Evolutionary conservation across 106 monocot genomes (phyloP).

Genomic region (Vanilla planifolia): DNA sequence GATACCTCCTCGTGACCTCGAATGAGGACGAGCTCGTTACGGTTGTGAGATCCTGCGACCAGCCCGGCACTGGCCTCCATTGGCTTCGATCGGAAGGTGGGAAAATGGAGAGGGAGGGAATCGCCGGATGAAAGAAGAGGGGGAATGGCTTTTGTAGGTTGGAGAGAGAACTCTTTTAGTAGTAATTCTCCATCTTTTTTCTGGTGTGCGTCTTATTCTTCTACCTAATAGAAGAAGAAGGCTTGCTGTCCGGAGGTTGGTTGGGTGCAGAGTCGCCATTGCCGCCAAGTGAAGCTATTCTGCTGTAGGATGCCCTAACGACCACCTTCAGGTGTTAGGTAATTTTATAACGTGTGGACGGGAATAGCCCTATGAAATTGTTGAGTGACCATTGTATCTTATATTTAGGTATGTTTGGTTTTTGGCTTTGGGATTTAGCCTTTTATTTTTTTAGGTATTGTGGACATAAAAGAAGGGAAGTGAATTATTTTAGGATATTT

Average conservation of each 20-base stretch:
- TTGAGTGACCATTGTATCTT: too few species aligned
- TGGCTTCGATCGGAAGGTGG: conserved; percentile 1
- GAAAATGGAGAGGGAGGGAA: background rate
- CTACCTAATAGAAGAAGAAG: conserved; percentile 25
- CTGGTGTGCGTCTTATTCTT: conserved; percentile 14
- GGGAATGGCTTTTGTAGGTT: conserved; percentile 30
- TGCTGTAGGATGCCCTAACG: background rate
- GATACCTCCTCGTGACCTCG: conserved; percentile 87
- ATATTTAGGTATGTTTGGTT: too few species aligned
- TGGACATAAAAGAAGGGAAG: background rate
- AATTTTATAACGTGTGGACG: too few species aligned
- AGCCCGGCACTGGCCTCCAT: conserved; percentile 95
- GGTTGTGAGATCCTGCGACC: conserved; percentile 92
- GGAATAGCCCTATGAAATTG: too few species aligned
- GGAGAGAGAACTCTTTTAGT: background rate
- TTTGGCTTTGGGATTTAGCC: too few species aligned
- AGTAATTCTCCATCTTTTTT: background rate
- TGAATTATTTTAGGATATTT: too few species aligned
- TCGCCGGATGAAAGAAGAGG: background rate
- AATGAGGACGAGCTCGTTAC: conserved; percentile 95
- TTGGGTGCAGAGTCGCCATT: conserved; percentile 84
- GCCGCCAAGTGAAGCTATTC: conserved; percentile 63
- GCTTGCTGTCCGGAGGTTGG: conserved; percentile 15
- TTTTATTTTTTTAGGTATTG: too few species aligned
- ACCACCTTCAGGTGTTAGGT: background rate